Evolutionary conservation across 345 rosid genomes (phyloP).

Genomic region (Lepidium aucheri): DNA sequence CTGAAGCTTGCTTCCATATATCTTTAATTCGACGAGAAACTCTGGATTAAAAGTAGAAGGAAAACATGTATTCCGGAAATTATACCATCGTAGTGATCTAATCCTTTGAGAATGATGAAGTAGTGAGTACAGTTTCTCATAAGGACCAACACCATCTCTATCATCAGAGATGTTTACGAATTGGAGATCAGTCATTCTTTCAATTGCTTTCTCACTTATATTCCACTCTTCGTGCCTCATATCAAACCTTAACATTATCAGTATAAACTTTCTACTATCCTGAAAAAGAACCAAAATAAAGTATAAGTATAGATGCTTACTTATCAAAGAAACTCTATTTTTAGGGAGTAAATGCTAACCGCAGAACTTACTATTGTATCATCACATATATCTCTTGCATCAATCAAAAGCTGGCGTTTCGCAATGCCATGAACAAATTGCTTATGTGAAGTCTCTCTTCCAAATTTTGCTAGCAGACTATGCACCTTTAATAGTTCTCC

Average conservation of each 20-base stretch:
- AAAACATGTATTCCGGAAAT: background rate
- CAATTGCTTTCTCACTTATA: background rate
- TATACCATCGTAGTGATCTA: background rate
- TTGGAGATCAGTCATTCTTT: background rate
- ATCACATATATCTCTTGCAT: background rate
- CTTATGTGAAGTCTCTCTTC: background rate
- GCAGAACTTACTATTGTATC: background rate
- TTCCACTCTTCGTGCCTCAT: background rate
- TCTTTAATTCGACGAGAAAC: background rate
- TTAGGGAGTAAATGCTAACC: background rate
- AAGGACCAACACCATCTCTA: background rate
- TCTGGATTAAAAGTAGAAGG: background rate
- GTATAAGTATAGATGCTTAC: background rate
- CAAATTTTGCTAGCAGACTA: constrained; percentile 14
- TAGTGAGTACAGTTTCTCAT: background rate
- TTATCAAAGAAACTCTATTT: background rate
- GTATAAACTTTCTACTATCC: constrained; percentile 5
- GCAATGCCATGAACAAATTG: background rate
- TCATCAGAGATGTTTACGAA: background rate
- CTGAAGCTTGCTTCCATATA: background rate
- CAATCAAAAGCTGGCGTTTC: constrained; percentile 4
- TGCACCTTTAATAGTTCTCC: background rate
- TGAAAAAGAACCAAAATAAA: background rate
- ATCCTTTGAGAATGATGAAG: background rate
- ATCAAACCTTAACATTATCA: background rate